phyloP scores from a whole-genome alignment of 2,329 filamentous ascomycete species.

The Pseudogymnoascus sp. region DNA sequence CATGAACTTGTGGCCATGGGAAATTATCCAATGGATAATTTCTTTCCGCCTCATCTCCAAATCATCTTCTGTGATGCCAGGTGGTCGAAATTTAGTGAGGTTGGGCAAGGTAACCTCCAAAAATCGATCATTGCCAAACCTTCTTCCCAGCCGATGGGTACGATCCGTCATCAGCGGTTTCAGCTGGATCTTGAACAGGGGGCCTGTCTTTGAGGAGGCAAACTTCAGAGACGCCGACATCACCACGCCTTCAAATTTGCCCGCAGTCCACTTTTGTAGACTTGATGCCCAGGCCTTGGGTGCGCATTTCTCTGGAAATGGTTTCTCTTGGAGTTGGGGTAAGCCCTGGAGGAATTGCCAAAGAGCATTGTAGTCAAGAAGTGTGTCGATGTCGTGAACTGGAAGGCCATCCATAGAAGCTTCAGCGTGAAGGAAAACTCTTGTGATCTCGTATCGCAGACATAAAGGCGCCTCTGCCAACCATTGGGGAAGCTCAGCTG shows the following conservation, averaged over 20 bases:
- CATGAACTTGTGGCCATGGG: constrained; percentile 21
- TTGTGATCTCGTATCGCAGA: constrained; percentile 26
- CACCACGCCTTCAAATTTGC: constrained; percentile 36
- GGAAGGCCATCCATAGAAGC: constrained; percentile 18
- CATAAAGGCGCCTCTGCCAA: constrained; percentile 16
- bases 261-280: constrained; percentile 13
- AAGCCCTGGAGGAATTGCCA: constrained; percentile 36
- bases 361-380: constrained; percentile 35
- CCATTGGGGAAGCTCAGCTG: constrained; percentile 19
- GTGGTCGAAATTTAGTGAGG: constrained; percentile 26
- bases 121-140: constrained; percentile 53
- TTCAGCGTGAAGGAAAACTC: constrained; percentile 24
- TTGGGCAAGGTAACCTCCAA: constrained; percentile 48
- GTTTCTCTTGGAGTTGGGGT: constrained; percentile 36
- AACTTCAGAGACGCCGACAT: constrained; percentile 38
- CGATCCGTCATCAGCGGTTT: constrained; percentile 42
- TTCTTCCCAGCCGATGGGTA: constrained; percentile 45
- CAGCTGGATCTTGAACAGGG: constrained; percentile 41
- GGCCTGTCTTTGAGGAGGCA: constrained; percentile 26
- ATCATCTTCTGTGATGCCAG: constrained; percentile 27
- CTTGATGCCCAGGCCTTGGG: constrained; percentile 37
- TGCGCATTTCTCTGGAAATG: constrained; percentile 42
- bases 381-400: constrained; percentile 1
- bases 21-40: constrained; percentile 35
- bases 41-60: constrained; percentile 28